Base-by-base conservation (phyloP, 192 early-diverging fungal genomes). In the Backusella liffmaniae region DNA sequence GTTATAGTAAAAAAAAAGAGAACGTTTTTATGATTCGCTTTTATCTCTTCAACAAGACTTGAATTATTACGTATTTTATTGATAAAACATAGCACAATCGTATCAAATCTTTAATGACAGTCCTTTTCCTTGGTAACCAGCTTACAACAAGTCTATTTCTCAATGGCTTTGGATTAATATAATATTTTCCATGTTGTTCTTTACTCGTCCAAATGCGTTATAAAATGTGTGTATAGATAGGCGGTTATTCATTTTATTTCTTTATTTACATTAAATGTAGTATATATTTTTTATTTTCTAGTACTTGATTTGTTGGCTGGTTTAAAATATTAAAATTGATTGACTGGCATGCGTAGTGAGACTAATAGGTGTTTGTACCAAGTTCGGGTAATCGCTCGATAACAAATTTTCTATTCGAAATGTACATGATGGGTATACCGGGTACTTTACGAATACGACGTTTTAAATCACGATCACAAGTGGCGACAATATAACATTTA, bases 381-480 rank as follows among this genome's bases (percentile, higher is more conserved):
- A 83, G 69, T 73, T 98, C 97, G 30, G 98, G 98, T 66, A 99
- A 78, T 76, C 98, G 83, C 83, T 99, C 98, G 70, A 99, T 97
- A 13, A 92, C 89, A 66, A 94, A 97, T 86, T 97, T 96, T 79
- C 95, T 90, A 23, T 87, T 85, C 49, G 91, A 89, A 76, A 98
- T 96, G 76, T 94, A 98, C 96, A 98, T 98, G 79, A 98, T 97
- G 2, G 97, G 98, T 21, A 98, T 93, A 79, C 97, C 98, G 1
- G 97, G 96, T 15, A 98, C 87, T 80, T 97, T 98, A 70, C 98
- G 88, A 72, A 99, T 96, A 72, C 98, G 87, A 41, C 94, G 84
- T 86, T 99, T 98, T 70, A 99, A 83, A 77, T 99, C 98, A 68
- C 89, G 89, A 88, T 99, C 98, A 71, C 98, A 99, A 7, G 98